Evolutionary conservation across 306 rosid genomes (phyloP), one percentile per base, ranked within the genome.

Genomic region (Cucurbita moschata): DNA sequence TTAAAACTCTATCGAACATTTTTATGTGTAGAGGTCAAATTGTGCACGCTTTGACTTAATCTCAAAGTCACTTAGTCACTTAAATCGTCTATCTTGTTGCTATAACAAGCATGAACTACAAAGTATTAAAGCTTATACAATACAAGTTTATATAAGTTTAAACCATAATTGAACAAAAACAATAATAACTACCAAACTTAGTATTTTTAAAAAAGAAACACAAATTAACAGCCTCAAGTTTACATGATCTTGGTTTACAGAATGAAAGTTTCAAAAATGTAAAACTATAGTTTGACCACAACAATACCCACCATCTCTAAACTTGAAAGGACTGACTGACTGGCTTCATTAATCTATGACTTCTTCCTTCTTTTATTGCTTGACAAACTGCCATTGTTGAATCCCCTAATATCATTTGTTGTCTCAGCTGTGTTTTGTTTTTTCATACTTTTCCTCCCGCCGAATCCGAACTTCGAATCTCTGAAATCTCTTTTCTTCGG

Each of bases 381-480:
- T 0, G 81, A 40, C 14, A 0, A 78, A 58, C 70, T 72, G 35
- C 75, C 87, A 57, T 88, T 86, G 7, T 53, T 84, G 80, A 76
- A 89, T 15, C 79, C 60, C 18, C 84, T 73, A 13, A 86, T 62
- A 61, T 88, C 87, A 73, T 80, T 73, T 30, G 93, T 87, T 39
- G 92, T 83, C 38, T 88, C 96, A 10, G 90, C 83, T 4, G 88
- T 72, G 73, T 90, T 92, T 83, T 90, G 96, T 82, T 86, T 92
- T 78, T 80, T 84, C 74, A 77, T 7, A 50, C 86, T 85, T 77
- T 92, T 92, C 83, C 73, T 85, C 35, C 97, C 97, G 49, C 97
- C 97, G 66, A 76, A 92, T 11, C 96, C 97, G 39, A 89, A 92
- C 81, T 84, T 92, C 21, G 96, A 85, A 73, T 90, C 72, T 80